A percentile compares a stretch with the other conserved stretches of the same genome.
phyloP scores from a whole-genome alignment of 1,139 yeast species.

The Torulaspora globosa region DNA sequence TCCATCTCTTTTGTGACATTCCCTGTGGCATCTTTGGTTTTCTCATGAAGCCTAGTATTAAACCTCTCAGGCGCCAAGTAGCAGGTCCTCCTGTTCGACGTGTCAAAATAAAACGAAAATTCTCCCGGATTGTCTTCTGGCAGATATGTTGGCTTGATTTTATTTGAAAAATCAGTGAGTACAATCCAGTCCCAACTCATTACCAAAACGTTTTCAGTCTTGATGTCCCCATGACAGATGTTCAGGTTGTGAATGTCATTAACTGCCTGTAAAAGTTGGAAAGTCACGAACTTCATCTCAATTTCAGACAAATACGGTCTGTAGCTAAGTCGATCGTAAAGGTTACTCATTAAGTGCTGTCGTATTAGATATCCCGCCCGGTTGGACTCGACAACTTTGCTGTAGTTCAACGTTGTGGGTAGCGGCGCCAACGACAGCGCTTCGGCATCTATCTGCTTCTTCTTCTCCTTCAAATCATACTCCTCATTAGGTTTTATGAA shows the following conservation, averaged over 20 bases:
- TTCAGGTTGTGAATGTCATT: slow-evolving; percentile 58
- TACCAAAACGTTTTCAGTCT: slow-evolving; percentile 80
- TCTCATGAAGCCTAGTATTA: slow-evolving; percentile 33
- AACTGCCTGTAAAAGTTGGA: slow-evolving; percentile 65
- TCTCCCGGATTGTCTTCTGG: slow-evolving; percentile 97
- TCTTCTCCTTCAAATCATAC: slow-evolving; percentile 34
- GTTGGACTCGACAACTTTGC: slow-evolving; percentile 76
- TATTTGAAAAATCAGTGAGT: slow-evolving; percentile 76
- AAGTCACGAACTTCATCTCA: slow-evolving; percentile 81
- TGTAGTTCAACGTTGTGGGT: slow-evolving; percentile 68
- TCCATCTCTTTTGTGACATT: slow-evolving; percentile 70
- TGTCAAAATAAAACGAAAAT: slow-evolving; percentile 86
- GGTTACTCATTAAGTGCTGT: slow-evolving; percentile 70
- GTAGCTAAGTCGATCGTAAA: slow-evolving; percentile 81
- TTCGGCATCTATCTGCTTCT: slow-evolving; percentile 33
- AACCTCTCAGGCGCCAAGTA: slow-evolving; percentile 95
- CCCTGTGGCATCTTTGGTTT: slow-evolving; percentile 35
- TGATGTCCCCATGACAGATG: slow-evolving; percentile 84
- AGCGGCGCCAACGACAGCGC: slow-evolving; percentile 41
- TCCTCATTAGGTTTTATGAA: slow-evolving; percentile 68
- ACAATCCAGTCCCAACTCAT: slow-evolving; percentile 89
- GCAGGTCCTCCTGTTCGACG: slow-evolving; percentile 80
- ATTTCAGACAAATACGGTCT: slow-evolving; percentile 80
- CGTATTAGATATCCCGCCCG: slow-evolving; percentile 88
- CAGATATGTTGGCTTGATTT: slow-evolving; percentile 70